Evolutionary conservation across 2,329 filamentous ascomycete genomes (phyloP).

Genomic region (Sodiomyces alkalinus): DNA sequence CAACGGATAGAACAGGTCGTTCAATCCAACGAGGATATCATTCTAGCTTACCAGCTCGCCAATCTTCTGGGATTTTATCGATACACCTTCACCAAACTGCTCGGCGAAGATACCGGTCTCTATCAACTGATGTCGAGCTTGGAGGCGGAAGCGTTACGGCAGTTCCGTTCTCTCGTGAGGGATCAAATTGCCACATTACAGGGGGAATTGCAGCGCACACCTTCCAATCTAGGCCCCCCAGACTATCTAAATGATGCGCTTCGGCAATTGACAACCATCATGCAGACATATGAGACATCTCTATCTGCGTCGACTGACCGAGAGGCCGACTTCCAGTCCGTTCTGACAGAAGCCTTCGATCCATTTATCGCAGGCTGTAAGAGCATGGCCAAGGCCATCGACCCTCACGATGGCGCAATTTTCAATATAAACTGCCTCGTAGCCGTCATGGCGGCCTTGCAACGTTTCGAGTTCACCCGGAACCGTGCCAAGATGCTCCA

Average conservation of each 20-base stretch:
- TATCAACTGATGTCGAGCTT: slow-evolving; percentile 53
- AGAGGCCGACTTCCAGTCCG: slow-evolving; percentile 56
- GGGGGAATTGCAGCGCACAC: slow-evolving; percentile 51
- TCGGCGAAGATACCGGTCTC: slow-evolving; percentile 54
- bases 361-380: slow-evolving; percentile 70
- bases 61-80: slow-evolving; percentile 85
- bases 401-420: slow-evolving; percentile 44
- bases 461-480: slow-evolving; percentile 48
- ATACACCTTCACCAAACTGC: slow-evolving; percentile 65
- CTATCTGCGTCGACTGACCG: slow-evolving; percentile 42
- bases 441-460: slow-evolving; percentile 39
- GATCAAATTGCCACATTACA: slow-evolving; percentile 68
- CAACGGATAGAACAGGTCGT: slow-evolving; percentile 86
- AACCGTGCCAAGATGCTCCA: slow-evolving; percentile 39
- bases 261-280: slow-evolving; percentile 60
- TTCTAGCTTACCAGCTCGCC: slow-evolving; percentile 76
- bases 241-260: slow-evolving; percentile 70
- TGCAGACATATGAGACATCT: slow-evolving; percentile 79
- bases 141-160: slow-evolving; percentile 61
- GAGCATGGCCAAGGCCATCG: slow-evolving; percentile 47
- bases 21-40: slow-evolving; percentile 80
- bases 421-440: slow-evolving; percentile 61
- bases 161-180: slow-evolving; percentile 68
- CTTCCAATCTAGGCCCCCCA: slow-evolving; percentile 61
- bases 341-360: slow-evolving; percentile 67